These are phyloP conservation scores for Lolium multiflorum DNA, from an alignment of 176 grass and related monocot species.

Conservation along the genomic window DNA sequence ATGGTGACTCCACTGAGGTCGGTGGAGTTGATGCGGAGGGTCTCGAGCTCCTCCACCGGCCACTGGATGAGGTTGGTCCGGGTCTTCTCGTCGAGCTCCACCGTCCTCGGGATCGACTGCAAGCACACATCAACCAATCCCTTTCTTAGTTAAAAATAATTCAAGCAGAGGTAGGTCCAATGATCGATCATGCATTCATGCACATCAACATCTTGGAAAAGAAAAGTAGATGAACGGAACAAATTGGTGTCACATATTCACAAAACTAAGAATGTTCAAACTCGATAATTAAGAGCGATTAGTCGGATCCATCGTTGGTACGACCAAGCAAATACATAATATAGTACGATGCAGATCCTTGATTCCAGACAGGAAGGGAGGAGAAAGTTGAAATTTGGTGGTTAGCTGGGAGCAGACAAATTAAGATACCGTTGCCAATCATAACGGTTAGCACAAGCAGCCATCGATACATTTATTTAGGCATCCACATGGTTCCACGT, in stretches of 20 bases:
- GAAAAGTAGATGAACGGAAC: background rate
- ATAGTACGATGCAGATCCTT: background rate
- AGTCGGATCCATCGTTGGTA: background rate
- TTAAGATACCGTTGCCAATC: background rate
- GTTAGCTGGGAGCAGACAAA: background rate
- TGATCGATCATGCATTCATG: background rate
- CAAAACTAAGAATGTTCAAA: background rate
- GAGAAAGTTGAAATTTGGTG: background rate
- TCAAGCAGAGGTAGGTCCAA: background rate
- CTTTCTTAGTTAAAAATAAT: background rate
- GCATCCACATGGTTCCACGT: slow-evolving; percentile 20
- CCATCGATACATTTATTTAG: background rate
- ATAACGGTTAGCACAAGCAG: background rate
- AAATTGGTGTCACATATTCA: background rate
- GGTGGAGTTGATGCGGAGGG: slow-evolving; percentile 18
- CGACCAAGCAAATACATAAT: background rate
- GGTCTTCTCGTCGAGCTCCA: slow-evolving; percentile 25
- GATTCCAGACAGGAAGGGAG: background rate
- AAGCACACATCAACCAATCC: background rate
- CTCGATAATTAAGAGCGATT: background rate
- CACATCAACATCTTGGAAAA: background rate
- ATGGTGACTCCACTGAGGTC: background rate
- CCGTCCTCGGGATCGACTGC: slow-evolving; percentile 10
- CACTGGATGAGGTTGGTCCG: slow-evolving; percentile 13
- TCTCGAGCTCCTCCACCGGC: slow-evolving; percentile 3